phyloP scores from a whole-genome alignment of 176 grass and related monocot genomes.

The Leersia perrieri region DNA sequence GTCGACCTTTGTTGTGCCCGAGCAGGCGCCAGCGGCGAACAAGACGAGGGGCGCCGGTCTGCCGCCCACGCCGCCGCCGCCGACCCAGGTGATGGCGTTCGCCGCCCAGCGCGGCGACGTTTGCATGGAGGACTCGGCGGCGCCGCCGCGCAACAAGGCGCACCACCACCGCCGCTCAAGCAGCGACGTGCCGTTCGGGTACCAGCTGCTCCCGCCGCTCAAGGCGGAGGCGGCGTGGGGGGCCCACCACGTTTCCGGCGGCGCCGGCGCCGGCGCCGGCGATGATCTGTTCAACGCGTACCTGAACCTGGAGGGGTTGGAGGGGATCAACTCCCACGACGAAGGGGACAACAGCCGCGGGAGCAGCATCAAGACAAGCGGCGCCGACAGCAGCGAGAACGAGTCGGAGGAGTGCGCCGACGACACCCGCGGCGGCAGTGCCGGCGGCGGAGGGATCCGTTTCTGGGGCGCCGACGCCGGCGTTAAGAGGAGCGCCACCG shows the following conservation, averaged over 20 bases:
- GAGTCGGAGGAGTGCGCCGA: constrained; percentile 63
- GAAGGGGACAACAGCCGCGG: constrained; percentile 68
- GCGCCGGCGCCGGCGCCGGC: neutral
- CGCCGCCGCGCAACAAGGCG: constrained; percentile 51
- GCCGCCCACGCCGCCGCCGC: constrained; percentile 52
- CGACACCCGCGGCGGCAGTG: constrained; percentile 22
- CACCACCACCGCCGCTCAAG: constrained; percentile 61
- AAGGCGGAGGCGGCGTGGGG: constrained; percentile 51
- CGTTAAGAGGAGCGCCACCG: constrained; percentile 43
- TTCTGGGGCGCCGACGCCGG: constrained; percentile 22
- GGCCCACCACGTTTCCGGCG: neutral
- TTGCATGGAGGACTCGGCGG: constrained; percentile 39
- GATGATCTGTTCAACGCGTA: constrained; percentile 83
- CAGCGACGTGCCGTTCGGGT: constrained; percentile 74
- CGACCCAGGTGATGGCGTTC: constrained; percentile 30
- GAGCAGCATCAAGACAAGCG: constrained; percentile 73
- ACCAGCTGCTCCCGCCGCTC: constrained; percentile 34
- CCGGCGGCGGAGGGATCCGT: constrained; percentile 34
- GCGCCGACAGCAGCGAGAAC: constrained; percentile 85
- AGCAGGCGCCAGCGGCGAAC: neutral
- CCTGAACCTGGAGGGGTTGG: constrained; percentile 75
- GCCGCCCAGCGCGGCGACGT: constrained; percentile 37
- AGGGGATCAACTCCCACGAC: constrained; percentile 73
- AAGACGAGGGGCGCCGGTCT: constrained; percentile 34
- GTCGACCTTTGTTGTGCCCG: neutral